These are phyloP conservation scores for Ochetophila trinervis DNA, from an alignment of 306 rosid genomes.

Conservation along the genomic window DNA sequence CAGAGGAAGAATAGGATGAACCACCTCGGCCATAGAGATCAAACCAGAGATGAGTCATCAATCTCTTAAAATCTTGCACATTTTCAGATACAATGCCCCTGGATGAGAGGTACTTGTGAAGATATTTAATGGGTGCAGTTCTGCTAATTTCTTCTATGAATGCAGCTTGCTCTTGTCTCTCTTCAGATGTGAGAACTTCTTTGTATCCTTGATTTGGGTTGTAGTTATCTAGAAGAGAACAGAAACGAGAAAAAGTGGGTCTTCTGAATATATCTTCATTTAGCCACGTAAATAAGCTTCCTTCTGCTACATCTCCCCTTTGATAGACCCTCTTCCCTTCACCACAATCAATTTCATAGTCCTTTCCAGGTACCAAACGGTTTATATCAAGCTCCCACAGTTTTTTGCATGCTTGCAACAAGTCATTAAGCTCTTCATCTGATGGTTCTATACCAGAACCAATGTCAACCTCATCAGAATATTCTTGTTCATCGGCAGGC, in stretches of 20 bases:
- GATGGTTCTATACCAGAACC: slow-evolving; percentile 56
- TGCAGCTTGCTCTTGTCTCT: slow-evolving; percentile 88
- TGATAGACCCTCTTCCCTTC: slow-evolving; percentile 80
- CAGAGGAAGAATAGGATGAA: slow-evolving; percentile 81
- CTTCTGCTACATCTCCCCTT: slow-evolving; percentile 71
- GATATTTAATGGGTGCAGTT: slow-evolving; percentile 86
- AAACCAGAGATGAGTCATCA: slow-evolving; percentile 67
- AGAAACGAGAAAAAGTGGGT: slow-evolving; percentile 79
- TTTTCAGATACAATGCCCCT: slow-evolving; percentile 56
- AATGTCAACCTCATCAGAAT: slow-evolving; percentile 60
- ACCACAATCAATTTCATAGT: slow-evolving; percentile 93
- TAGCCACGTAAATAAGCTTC: slow-evolving; percentile 69
- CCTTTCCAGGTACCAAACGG: slow-evolving; percentile 71
- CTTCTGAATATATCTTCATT: slow-evolving; percentile 61
- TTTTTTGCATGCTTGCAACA: slow-evolving; percentile 68
- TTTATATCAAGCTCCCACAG: slow-evolving; percentile 87
- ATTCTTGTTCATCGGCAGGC: slow-evolving; percentile 70
- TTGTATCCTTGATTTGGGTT: slow-evolving; percentile 71
- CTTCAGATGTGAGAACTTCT: slow-evolving; percentile 91
- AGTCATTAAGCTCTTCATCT: slow-evolving; percentile 66
- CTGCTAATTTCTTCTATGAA: slow-evolving; percentile 93
- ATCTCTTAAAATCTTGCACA: slow-evolving; percentile 66
- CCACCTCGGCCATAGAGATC: slow-evolving; percentile 92
- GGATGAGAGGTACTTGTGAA: slow-evolving; percentile 67
- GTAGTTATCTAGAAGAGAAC: slow-evolving; percentile 87